Evolutionary conservation across 148 eudicot species (phyloP).

Genomic region (Chenopodium quinoa): DNA sequence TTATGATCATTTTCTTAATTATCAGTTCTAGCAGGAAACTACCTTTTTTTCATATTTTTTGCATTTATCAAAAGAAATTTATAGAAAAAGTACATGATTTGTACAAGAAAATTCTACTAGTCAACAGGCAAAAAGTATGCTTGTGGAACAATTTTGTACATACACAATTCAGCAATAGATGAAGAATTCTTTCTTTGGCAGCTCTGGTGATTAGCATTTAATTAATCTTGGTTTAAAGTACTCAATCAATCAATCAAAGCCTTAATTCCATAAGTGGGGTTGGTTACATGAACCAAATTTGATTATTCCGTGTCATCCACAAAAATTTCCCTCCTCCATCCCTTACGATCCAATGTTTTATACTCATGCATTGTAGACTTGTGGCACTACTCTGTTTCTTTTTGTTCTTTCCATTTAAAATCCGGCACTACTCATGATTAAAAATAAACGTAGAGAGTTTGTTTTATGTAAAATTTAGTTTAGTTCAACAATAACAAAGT

Average conservation of each 20-base stretch:
- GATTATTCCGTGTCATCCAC: no score
- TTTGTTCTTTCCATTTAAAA: no score
- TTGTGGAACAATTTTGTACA: constrained; percentile 30
- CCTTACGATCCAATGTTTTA: no score
- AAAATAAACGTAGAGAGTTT: no score
- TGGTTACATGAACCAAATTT: no score
- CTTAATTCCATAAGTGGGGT: no score
- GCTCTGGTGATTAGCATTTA: not conserved
- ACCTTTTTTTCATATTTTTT: not conserved
- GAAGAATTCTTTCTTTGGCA: constrained; percentile 29
- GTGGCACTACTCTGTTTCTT: no score
- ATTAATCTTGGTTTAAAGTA: not conserved
- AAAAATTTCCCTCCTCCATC: no score
- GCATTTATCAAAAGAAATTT: not conserved
- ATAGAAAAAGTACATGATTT: constrained; percentile 32
- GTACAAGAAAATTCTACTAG: constrained; percentile 29
- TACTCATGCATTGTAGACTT: no score
- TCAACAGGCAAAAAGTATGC: constrained; percentile 27
- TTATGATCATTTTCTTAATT: constrained; percentile 8
- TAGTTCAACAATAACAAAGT: no score
- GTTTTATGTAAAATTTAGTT: no score
- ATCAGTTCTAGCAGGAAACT: constrained; percentile 12
- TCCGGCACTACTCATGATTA: no score
- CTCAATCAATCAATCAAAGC: not conserved
- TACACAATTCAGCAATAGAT: constrained; percentile 36